Evolutionary conservation across 306 rosid species (phyloP).

Genomic region (Albizia julibrissin): DNA sequence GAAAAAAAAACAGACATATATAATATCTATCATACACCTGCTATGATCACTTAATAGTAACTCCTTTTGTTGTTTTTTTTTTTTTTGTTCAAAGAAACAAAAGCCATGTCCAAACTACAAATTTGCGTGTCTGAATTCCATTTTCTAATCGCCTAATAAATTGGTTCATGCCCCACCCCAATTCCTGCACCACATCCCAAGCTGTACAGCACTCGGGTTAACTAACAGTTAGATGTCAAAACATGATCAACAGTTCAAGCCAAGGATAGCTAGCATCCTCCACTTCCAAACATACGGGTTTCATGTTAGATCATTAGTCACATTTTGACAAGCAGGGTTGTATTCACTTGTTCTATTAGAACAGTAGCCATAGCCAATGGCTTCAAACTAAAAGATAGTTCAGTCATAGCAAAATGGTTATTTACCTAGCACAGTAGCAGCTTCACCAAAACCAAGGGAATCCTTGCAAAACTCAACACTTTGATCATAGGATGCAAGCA

Average conservation of each 20-base stretch:
- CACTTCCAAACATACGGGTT: neutral
- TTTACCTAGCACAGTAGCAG: constrained; percentile 71
- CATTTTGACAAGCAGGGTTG: neutral
- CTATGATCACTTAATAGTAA: neutral
- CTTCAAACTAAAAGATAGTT: neutral
- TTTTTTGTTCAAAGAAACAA: neutral
- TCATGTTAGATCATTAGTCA: neutral
- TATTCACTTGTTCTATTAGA: neutral
- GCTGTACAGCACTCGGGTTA: neutral
- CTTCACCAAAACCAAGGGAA: constrained; percentile 82
- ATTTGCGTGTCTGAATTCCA: neutral
- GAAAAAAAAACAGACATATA: neutral
- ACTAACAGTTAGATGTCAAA: neutral
- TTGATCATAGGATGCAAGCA: constrained; percentile 99
- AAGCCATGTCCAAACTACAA: neutral
- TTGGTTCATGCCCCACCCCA: neutral
- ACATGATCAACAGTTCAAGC: neutral
- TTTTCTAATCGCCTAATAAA: neutral
- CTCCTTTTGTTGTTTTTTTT: neutral
- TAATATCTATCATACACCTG: neutral
- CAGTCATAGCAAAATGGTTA: neutral
- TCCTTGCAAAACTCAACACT: constrained; percentile 94
- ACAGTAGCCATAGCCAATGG: neutral
- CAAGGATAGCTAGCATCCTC: neutral
- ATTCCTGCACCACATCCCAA: neutral